Conservation (phyloP, 768 basidiomycete genomes). For the Rhodocollybia butyracea region DNA sequence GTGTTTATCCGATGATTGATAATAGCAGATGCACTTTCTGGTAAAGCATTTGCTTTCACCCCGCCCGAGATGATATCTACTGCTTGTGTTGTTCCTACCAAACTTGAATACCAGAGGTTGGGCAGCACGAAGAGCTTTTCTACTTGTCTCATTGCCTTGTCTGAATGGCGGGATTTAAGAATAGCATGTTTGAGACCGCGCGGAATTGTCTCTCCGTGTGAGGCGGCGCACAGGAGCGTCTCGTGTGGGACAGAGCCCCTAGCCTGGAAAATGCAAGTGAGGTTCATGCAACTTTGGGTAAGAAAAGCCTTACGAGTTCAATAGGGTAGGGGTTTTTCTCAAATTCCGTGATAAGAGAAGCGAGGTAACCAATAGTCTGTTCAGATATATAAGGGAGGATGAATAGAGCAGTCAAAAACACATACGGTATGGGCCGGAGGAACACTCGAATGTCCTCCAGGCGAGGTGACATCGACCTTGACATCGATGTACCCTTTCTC, state of each 20-base stretch:
- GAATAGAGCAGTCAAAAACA: not conserved
- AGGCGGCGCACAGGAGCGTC: conserved; percentile 48
- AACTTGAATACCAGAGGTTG: conserved; percentile 21
- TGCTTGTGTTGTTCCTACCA: conserved; percentile 53
- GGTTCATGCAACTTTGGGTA: not conserved
- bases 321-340: conserved; percentile 40
- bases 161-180: conserved; percentile 28
- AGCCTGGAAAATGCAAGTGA: conserved; percentile 16
- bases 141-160: conserved; percentile 37
- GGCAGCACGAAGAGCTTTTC: conserved; percentile 25
- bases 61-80: conserved; percentile 45
- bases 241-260: conserved; percentile 41
- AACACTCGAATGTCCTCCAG: conserved; percentile 64
- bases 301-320: conserved; percentile 26
- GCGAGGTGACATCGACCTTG: conserved; percentile 40
- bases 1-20: conserved; percentile 50
- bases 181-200: conserved; percentile 29
- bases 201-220: conserved; percentile 42
- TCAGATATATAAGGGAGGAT: conserved; percentile 4
- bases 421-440: conserved; percentile 59
- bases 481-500: conserved; percentile 53
- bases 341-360: conserved; percentile 44
- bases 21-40: conserved; percentile 46
- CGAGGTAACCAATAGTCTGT: conserved; percentile 57
- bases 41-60: conserved; percentile 57